Evolutionary conservation across 2,329 filamentous ascomycete species (phyloP).

Genomic region (Hysterium pulicare): DNA sequence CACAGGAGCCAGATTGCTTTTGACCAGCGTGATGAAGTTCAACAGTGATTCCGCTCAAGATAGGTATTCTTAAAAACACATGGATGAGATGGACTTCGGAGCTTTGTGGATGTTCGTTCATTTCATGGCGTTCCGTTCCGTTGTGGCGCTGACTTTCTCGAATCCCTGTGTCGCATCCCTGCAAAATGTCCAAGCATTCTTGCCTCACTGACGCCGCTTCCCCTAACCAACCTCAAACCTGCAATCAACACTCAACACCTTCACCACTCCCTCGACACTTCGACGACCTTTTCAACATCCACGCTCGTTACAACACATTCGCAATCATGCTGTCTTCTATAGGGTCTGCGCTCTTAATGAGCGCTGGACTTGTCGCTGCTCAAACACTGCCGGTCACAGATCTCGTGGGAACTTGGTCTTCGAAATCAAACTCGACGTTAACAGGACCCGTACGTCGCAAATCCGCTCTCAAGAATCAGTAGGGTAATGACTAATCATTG

Average conservation of each 20-base stretch:
- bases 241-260: conserved; percentile 6
- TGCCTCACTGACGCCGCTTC: conserved; percentile 3
- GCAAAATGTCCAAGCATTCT: neutral
- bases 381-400: conserved; percentile 40
- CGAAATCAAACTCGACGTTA: conserved; percentile 65
- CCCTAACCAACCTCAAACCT: conserved; percentile 1
- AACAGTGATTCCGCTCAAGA: too few species aligned
- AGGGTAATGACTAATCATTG: conserved; percentile 12
- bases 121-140: too few species aligned
- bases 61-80: too few species aligned
- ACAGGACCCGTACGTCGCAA: conserved; percentile 61
- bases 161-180: neutral
- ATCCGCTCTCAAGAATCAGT: conserved; percentile 7
- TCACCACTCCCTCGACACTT: conserved; percentile 11
- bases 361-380: conserved; percentile 38
- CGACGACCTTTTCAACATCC: conserved; percentile 10
- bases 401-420: conserved; percentile 69
- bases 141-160: too few species aligned
- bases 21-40: too few species aligned
- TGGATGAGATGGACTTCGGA: too few species aligned
- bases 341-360: conserved; percentile 25
- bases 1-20: too few species aligned
- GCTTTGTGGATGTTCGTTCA: too few species aligned
- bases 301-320: conserved; percentile 3
- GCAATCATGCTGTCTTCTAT: conserved; percentile 19